Conservation (phyloP, 345 rosid species). For the Lepidium africanum region DNA sequence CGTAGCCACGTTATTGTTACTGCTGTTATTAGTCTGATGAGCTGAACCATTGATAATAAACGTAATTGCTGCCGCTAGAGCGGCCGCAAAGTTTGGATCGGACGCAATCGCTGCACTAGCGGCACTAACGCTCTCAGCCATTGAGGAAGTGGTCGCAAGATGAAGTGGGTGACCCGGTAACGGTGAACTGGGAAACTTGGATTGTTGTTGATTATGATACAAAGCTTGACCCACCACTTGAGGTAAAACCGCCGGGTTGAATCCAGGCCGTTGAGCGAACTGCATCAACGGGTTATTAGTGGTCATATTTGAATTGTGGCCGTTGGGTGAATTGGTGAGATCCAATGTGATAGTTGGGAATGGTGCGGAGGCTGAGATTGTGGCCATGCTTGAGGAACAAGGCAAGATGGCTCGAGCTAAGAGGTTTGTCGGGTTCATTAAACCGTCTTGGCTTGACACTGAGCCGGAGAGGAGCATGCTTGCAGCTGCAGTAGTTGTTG, state of each 20-base stretch:
- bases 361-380: conserved; percentile 97
- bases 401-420: conserved; percentile 89
- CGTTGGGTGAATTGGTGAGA: conserved; percentile 47
- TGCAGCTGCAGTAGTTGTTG: conserved; percentile 93
- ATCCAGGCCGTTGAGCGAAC: conserved; percentile 24
- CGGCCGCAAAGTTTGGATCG: conserved; percentile 91
- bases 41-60: conserved; percentile 60
- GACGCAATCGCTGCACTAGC: conserved; percentile 72
- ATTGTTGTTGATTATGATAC: conserved; percentile 52
- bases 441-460: conserved; percentile 80
- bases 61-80: conserved; percentile 88
- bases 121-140: conserved; percentile 53
- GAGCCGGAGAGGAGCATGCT: conserved; percentile 93
- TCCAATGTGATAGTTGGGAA: conserved; percentile 94
- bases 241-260: conserved; percentile 32
- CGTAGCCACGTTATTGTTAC: conserved; percentile 21
- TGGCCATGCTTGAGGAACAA: conserved; percentile 84
- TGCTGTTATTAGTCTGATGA: conserved; percentile 19
- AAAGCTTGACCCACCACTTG: conserved; percentile 61
- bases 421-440: conserved; percentile 84
- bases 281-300: conserved; percentile 28
- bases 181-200: conserved; percentile 88
- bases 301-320: conserved; percentile 32
- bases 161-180: conserved; percentile 36
- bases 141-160: conserved; percentile 23